Evolutionary conservation across 345 rosid genomes (phyloP).

Genomic region (Cardamine resedifolia): DNA sequence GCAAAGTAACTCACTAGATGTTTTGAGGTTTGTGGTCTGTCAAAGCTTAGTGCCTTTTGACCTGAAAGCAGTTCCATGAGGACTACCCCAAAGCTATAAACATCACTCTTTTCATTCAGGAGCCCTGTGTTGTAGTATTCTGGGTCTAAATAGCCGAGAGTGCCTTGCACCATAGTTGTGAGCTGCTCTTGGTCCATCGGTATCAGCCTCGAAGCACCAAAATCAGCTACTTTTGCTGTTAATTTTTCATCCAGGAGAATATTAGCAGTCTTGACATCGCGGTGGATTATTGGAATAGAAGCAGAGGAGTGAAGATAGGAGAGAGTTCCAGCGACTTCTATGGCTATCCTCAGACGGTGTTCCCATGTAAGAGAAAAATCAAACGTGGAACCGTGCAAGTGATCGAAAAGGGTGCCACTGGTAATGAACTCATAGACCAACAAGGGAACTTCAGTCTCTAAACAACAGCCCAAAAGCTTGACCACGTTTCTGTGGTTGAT

Average conservation of each 20-base stretch:
- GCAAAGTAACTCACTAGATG: conserved; percentile 35
- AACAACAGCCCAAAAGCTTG: conserved; percentile 42
- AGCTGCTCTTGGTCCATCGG: conserved; percentile 36
- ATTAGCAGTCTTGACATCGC: conserved; percentile 46
- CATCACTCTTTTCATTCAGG: conserved; percentile 46
- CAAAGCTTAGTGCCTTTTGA: conserved; percentile 28
- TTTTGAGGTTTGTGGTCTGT: conserved; percentile 16
- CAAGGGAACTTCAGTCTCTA: conserved; percentile 44
- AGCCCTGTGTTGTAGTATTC: conserved; percentile 37
- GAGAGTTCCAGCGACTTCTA: conserved; percentile 37
- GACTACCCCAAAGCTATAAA: conserved; percentile 49
- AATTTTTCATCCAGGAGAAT: conserved; percentile 41
- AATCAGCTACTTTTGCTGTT: conserved; percentile 48
- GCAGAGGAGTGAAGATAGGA: conserved; percentile 45
- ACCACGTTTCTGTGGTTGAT: conserved; percentile 46
- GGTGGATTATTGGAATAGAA: conserved; percentile 38
- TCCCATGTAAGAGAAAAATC: conserved; percentile 28
- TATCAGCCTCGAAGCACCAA: conserved; percentile 45
- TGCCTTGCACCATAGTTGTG: conserved; percentile 48
- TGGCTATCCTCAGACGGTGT: conserved; percentile 36
- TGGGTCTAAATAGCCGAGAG: conserved; percentile 43
- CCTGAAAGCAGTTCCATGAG: conserved; percentile 38
- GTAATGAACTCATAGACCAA: conserved; percentile 40
- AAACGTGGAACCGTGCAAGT: conserved; percentile 21
- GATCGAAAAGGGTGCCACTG: conserved; percentile 34